These are phyloP conservation scores for Pseudonectria buxi DNA, from an alignment of 2,329 filamentous ascomycete species.

Conservation along the genomic window DNA sequence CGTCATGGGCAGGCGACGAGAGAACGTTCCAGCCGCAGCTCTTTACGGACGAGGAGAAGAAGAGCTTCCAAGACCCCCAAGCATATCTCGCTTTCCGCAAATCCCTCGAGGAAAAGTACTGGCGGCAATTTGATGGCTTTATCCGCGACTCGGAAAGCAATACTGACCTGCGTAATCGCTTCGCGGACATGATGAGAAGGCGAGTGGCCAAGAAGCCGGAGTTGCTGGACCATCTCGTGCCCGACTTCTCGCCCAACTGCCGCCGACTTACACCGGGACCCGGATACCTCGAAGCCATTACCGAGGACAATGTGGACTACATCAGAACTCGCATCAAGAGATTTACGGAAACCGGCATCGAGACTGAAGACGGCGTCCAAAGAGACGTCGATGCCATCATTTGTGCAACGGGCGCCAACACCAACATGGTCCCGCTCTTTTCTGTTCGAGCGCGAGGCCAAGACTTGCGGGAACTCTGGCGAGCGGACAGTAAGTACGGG, in stretches of 20 bases:
- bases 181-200: conserved; percentile 41
- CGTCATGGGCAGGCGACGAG: conserved; percentile 50
- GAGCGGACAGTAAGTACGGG: conserved; percentile 45
- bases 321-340: conserved; percentile 49
- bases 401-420: conserved; percentile 62
- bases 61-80: conserved; percentile 53
- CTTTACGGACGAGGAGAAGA: conserved; percentile 48
- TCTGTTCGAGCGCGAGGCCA: conserved; percentile 48
- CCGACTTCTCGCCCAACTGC: conserved; percentile 59
- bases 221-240: conserved; percentile 48
- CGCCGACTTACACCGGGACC: conserved; percentile 59
- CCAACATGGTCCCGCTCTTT: conserved; percentile 53
- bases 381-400: conserved; percentile 58
- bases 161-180: conserved; percentile 38
- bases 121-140: conserved; percentile 47
- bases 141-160: conserved; percentile 49
- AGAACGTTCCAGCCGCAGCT: conserved; percentile 50
- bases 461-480: conserved; percentile 52
- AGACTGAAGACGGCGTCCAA: conserved; percentile 49
- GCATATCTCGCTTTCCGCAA: conserved; percentile 56
- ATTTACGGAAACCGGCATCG: conserved; percentile 54
- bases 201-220: conserved; percentile 49
- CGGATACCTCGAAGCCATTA: conserved; percentile 60
- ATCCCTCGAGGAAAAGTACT: conserved; percentile 53
- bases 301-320: conserved; percentile 55